phyloP scores from a whole-genome alignment of 306 rosid genomes.

The Ormosia semicastrata region DNA sequence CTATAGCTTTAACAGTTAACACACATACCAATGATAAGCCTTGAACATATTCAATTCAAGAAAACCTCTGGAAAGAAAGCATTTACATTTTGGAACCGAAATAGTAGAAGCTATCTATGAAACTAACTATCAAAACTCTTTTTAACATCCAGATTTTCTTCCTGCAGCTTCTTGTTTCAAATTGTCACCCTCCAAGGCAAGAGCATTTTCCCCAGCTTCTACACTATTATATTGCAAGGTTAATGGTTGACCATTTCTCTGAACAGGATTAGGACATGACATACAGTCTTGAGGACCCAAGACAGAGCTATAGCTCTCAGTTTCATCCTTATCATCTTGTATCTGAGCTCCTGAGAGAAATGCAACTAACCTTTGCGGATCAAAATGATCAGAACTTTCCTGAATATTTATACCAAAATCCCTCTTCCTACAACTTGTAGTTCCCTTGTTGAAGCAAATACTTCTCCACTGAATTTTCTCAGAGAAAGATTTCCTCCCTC shows the following conservation, averaged over 20 bases:
- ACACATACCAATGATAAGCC: slow-evolving; percentile 9
- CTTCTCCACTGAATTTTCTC: slow-evolving; percentile 94
- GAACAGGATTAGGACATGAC: slow-evolving; percentile 44
- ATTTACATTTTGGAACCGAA: slow-evolving; percentile 21
- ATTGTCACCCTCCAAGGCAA: slow-evolving; percentile 30
- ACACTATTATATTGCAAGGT: slow-evolving; percentile 24
- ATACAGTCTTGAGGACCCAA: slow-evolving; percentile 38
- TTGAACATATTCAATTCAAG: slow-evolving; percentile 35
- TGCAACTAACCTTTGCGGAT: slow-evolving; percentile 37
- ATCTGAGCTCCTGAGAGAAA: slow-evolving; percentile 35
- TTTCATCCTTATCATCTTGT: slow-evolving; percentile 43
- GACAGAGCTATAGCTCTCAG: slow-evolving; percentile 35
- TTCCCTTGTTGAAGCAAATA: slow-evolving; percentile 76
- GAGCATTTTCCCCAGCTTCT: slow-evolving; percentile 31
- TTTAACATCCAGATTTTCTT: slow-evolving; percentile 6
- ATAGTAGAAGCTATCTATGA: slow-evolving; percentile 11
- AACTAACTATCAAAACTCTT: slow-evolving; percentile 30
- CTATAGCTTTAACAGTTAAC: slow-evolving; percentile 8
- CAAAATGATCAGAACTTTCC: slow-evolving; percentile 44
- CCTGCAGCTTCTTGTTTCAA: slow-evolving; percentile 38
- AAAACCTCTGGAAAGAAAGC: slow-evolving; percentile 24
- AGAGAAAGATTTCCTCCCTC: slow-evolving; percentile 64
- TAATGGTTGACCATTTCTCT: slow-evolving; percentile 27
- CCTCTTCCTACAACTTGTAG: slow-evolving; percentile 43
- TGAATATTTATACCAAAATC: slow-evolving; percentile 48